Conservation (phyloP, 805 yeast genomes). For the Tetrapisispora taiwanensis region DNA sequence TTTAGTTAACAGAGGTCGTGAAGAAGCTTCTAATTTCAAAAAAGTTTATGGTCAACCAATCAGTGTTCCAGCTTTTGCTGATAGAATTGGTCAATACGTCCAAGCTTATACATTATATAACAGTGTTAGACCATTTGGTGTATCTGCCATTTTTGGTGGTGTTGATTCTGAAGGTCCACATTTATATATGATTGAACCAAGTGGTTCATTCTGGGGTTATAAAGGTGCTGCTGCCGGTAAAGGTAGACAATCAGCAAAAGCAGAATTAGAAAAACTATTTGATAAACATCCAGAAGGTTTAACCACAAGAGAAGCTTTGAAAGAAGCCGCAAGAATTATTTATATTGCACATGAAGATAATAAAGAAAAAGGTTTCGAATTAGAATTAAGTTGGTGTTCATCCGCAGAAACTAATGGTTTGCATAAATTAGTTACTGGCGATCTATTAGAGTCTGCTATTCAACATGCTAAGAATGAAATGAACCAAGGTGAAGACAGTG, state of each 20-base stretch:
- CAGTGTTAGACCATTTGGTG: constrained; percentile 96
- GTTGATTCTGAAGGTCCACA: constrained; percentile 85
- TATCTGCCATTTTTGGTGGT: constrained; percentile 88
- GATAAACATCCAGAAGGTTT: constrained; percentile 38
- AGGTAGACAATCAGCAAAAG: constrained; percentile 96
- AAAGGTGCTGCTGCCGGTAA: constrained; percentile 96
- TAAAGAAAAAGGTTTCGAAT: constrained; percentile 93
- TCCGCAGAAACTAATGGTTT: constrained; percentile 63
- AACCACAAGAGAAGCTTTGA: constrained; percentile 72
- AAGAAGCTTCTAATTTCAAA: constrained; percentile 76
- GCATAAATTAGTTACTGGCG: constrained; percentile 75
- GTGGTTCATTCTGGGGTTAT: constrained; percentile 97
- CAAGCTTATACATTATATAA: constrained; percentile 94
- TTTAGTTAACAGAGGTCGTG: constrained; percentile 83
- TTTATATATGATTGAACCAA: constrained; percentile 93
- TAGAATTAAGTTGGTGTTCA: constrained; percentile 88
- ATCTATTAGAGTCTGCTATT: constrained; percentile 71
- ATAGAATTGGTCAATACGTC: constrained; percentile 80
- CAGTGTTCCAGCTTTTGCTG: constrained; percentile 72
- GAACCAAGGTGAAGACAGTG: constrained; percentile 15
- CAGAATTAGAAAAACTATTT: constrained; percentile 80
- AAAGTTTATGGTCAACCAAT: constrained; percentile 66
- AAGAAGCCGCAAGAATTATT: constrained; percentile 88
- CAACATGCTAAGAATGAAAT: constrained; percentile 58
- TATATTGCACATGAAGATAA: constrained; percentile 94